Evolutionary conservation across 495 filamentous ascomycete genomes (phyloP).

Genomic region (Lepidopterella palustris): DNA sequence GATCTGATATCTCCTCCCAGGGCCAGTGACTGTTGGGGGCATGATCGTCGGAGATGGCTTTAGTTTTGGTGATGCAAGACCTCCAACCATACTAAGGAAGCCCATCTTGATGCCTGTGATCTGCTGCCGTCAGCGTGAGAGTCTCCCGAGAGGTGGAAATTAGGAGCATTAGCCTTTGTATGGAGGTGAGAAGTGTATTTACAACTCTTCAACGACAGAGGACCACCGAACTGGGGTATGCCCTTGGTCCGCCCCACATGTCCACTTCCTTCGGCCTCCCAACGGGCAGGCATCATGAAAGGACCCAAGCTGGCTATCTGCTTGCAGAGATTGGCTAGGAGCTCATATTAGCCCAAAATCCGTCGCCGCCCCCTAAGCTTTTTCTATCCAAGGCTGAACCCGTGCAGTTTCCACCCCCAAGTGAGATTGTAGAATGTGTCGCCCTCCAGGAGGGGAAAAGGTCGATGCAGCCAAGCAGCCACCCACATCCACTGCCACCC

Average conservation of each 20-base stretch:
- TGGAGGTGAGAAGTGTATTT: not conserved
- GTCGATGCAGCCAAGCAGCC: not conserved
- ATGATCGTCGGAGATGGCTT: too few relatives aligned
- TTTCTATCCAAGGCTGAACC: slow-evolving; percentile 6
- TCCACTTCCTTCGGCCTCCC: not conserved
- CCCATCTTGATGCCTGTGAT: too few relatives aligned
- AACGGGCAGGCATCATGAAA: not conserved
- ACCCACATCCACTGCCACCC: not conserved
- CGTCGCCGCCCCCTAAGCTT: not conserved
- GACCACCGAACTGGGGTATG: not conserved
- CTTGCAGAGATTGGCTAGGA: not conserved
- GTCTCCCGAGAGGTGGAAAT: slow-evolving; percentile 17
- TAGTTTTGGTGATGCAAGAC: too few relatives aligned
- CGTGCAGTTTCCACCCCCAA: slow-evolving; percentile 4
- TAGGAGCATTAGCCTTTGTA: slow-evolving; percentile 9
- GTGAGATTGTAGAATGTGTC: not conserved
- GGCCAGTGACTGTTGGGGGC: too few relatives aligned
- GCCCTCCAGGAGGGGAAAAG: not conserved
- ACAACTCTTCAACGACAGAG: not conserved
- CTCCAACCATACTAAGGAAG: too few relatives aligned
- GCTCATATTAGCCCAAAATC: not conserved
- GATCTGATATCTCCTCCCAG: too few relatives aligned
- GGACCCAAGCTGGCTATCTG: not conserved
- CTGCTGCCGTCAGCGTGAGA: slow-evolving; percentile 24
- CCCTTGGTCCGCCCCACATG: not conserved